Percentiles rank a stretch among this genome's conserved stretches.
phyloP scores from a whole-genome alignment of 495 filamentous ascomycete species.

The Tetracladium setigerum region DNA sequence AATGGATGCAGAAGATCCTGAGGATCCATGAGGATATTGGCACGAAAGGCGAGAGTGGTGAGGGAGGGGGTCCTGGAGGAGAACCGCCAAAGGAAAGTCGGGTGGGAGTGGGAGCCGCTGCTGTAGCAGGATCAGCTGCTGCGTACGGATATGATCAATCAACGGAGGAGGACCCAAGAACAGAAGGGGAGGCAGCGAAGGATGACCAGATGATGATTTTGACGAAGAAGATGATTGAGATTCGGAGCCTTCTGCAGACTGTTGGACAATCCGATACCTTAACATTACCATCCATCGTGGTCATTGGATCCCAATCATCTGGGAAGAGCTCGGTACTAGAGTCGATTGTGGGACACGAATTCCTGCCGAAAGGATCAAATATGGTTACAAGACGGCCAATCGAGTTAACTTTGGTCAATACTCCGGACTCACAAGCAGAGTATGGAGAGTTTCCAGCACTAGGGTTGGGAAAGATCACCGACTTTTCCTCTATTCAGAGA shows the following conservation, averaged over 20 bases:
- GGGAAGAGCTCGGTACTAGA: constrained; percentile 97
- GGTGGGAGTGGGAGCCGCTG: constrained; percentile 47
- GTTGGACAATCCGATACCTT: constrained; percentile 86
- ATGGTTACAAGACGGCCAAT: constrained; percentile 98
- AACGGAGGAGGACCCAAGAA: constrained; percentile 55
- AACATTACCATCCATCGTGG: constrained; percentile 90
- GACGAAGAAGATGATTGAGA: constrained; percentile 99
- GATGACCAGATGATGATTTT: constrained; percentile 99
- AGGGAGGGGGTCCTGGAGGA: constrained; percentile 38
- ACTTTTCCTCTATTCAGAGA: constrained; percentile 87
- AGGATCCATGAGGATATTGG: constrained; percentile 45
- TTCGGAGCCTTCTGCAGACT: constrained; percentile 79
- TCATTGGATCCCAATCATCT: constrained; percentile 96
- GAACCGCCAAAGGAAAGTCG: constrained; percentile 55
- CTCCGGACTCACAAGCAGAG: constrained; percentile 79
- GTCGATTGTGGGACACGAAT: constrained; percentile 96
- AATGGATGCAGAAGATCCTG: constrained; percentile 78
- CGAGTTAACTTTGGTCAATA: constrained; percentile 94
- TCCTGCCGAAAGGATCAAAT: constrained; percentile 92
- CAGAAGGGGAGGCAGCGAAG: constrained; percentile 51
- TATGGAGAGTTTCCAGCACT: constrained; percentile 96
- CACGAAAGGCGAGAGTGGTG: constrained; percentile 24
- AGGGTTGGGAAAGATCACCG: constrained; percentile 81
- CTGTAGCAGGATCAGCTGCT: constrained; percentile 50
- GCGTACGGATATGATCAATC: constrained; percentile 72